Evolutionary conservation across 371 early-diverging fungal species (phyloP), one percentile per base, ranked within the genome.

Genomic region (Lichtheimia ornata): DNA sequence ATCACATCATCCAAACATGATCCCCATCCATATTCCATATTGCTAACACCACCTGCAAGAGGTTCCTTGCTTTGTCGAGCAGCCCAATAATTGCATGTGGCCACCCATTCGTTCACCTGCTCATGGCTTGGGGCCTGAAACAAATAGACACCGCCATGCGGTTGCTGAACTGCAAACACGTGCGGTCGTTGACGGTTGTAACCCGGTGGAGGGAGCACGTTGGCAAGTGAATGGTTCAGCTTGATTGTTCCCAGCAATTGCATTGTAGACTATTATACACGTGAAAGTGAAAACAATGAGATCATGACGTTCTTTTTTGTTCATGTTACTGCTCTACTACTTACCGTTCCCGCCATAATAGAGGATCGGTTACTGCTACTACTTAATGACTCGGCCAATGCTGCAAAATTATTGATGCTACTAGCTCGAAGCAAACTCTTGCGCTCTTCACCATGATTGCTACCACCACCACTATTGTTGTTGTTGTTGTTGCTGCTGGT

Each of bases 21-120:
- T 35, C 88, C 87, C 97, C 97, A 97, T 2, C 97, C 97, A 63
- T 93, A 95, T 69, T 96, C 95, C 77, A 91, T 85, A 59, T 90
- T 94, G 60, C 90, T 85, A 5, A 93, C 88, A 27, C 91, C 92
- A 30, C 94, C 94, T 12, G 84, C 67, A 65, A 96, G 67, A 3
- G 97, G 97, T 56, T 91, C 94, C 65, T 91, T 93, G 61, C 90
- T 90, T 57, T 88, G 88, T 45, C 94, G 76, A 25, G 96, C 95
- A 4, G 96, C 94, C 96, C 96, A 96, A 63, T 89, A 93, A 73
- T 96, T 96, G 63, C 96, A 91, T 13, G 88, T 87, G 0, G 82
- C 69, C 1, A 92, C 91, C 97, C 97, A 97, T 56, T 86, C 89
- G 41, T 81, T 81, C 18, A 91, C 83, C 43, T 85, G 84, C 18